Evolutionary conservation across 305 asterid species (phyloP).

Genomic region (Nicotiana rustica): DNA sequence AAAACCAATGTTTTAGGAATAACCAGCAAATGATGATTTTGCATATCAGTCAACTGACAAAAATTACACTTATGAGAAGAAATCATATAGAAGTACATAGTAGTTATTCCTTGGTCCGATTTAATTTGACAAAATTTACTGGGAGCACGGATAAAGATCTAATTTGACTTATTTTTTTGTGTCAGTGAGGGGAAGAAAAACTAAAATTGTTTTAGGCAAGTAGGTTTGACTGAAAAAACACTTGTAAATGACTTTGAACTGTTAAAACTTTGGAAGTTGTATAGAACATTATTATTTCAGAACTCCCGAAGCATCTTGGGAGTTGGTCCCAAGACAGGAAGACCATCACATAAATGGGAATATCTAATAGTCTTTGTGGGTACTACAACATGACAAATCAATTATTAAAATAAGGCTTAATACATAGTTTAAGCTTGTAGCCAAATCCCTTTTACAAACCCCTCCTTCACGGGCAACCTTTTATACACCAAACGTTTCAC

Average conservation of each 20-base stretch:
- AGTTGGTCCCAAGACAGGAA: not conserved
- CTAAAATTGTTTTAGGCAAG: not conserved
- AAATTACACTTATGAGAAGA: conserved; percentile 1
- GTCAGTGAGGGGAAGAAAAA: not conserved
- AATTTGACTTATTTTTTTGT: not conserved
- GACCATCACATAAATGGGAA: not conserved
- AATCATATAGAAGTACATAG: conserved; percentile 6
- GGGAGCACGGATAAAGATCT: not conserved
- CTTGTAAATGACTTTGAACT: conserved; percentile 6
- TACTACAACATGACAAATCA: conserved; percentile 9
- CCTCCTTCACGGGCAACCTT: too few relatives aligned
- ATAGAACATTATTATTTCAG: conserved; percentile 4
- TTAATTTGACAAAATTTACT: conserved; percentile 7
- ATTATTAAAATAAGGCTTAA: too few relatives aligned
- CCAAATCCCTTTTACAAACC: too few relatives aligned
- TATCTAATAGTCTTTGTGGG: conserved; percentile 6
- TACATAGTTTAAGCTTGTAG: too few relatives aligned
- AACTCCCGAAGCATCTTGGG: not conserved
- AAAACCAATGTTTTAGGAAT: conserved; percentile 5
- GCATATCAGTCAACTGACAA: not conserved
- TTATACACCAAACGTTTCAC: too few relatives aligned
- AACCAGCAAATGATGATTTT: conserved; percentile 5
- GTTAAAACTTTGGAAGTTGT: conserved; percentile 13
- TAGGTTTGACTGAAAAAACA: not conserved
- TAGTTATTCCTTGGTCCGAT: not conserved